Conservation (phyloP, 1,139 yeast species). For the Debaryomyces fabryi region DNA sequence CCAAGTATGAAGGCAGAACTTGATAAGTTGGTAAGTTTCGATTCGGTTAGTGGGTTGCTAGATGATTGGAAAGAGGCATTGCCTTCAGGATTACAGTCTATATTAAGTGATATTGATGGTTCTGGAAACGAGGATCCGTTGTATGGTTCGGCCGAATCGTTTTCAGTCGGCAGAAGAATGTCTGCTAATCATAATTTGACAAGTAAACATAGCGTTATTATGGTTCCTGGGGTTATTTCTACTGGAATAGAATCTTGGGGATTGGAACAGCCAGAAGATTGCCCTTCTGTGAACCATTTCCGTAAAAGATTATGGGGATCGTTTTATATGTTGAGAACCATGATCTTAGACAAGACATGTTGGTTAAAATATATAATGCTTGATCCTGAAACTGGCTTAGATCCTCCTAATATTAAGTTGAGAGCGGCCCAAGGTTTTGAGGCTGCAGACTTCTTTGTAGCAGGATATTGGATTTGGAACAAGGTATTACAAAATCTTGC, state of each 20-base stretch:
- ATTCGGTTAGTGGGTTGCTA: conserved; percentile 48
- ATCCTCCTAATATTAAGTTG: conserved; percentile 77
- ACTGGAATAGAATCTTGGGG: conserved; percentile 98
- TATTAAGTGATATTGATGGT: conserved; percentile 57
- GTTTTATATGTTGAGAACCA: conserved; percentile 88
- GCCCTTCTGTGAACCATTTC: conserved; percentile 84
- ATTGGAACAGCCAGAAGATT: conserved; percentile 56
- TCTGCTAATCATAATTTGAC: conserved; percentile 50
- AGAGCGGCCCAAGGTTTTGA: conserved; percentile 97
- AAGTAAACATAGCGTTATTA: conserved; percentile 74
- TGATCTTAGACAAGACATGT: conserved; percentile 88
- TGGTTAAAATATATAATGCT: conserved; percentile 92
- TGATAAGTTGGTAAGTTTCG: conserved; percentile 60
- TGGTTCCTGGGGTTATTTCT: conserved; percentile 96
- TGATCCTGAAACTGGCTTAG: conserved; percentile 89
- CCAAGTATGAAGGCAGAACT: conserved; percentile 46
- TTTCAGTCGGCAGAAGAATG: conserved; percentile 82
- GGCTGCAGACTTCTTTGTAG: conserved; percentile 93
- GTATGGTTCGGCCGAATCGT: conserved; percentile 72
- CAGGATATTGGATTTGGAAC: conserved; percentile 99
- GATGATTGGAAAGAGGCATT: conserved; percentile 69
- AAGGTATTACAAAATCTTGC: conserved; percentile 90
- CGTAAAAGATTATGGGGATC: conserved; percentile 96
- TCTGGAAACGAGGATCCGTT: conserved; percentile 31
- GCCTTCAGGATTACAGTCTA: conserved; percentile 65